Conservation (phyloP, 345 rosid genomes). For the Eucalyptus sideroxylon region DNA sequence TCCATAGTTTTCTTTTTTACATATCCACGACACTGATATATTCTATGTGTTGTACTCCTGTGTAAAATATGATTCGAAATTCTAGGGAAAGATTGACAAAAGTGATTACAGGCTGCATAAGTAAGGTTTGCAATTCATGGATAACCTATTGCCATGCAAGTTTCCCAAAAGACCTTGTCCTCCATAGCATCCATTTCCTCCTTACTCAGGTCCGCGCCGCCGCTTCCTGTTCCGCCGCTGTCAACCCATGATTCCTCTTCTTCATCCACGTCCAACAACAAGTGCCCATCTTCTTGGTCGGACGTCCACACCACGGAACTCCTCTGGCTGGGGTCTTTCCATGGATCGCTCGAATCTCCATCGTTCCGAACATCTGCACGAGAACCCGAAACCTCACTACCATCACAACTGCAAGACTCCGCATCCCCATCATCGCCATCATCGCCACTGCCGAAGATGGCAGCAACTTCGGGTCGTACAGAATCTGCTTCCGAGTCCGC, state of each 20-base stretch:
- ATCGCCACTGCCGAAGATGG: background rate
- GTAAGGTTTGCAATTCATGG: background rate
- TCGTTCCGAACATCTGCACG: background rate
- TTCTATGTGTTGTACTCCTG: background rate
- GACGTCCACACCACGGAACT: background rate
- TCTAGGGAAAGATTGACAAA: background rate
- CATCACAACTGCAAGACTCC: constrained; percentile 34
- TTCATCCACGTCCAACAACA: background rate
- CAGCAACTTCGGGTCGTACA: background rate
- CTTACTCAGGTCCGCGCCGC: background rate
- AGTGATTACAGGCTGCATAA: background rate
- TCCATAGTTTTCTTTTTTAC: background rate
- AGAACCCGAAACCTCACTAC: background rate
- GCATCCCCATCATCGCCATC: constrained; percentile 29
- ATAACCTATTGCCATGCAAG: constrained; percentile 49
- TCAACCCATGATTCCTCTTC: constrained; percentile 3
- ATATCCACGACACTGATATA: background rate
- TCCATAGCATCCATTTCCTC: constrained; percentile 38
- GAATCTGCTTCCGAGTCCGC: constrained; percentile 38
- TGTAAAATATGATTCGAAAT: background rate
- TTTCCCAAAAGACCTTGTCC: constrained; percentile 54
- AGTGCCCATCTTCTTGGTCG: background rate
- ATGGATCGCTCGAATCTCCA: background rate
- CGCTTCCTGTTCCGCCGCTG: background rate
- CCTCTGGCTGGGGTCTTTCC: background rate